Conservation (phyloP, 2,329 filamentous ascomycete species). For the Tricladium varicosporioides region DNA sequence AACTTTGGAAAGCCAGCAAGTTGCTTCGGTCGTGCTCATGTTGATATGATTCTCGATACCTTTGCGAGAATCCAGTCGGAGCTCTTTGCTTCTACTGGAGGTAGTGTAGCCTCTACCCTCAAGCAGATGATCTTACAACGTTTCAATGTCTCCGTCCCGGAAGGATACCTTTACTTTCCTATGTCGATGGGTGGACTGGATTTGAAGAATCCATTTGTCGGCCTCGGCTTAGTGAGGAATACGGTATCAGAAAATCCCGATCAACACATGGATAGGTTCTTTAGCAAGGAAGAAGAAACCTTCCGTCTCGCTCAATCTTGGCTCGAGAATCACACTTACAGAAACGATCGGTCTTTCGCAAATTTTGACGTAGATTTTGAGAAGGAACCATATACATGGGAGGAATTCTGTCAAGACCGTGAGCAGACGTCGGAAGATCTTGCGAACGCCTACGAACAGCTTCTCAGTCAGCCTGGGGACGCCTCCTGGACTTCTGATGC, state of each 20-base stretch:
- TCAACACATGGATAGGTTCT: slow-evolving; percentile 23
- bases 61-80: slow-evolving; percentile 49
- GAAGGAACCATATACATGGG: slow-evolving; percentile 23
- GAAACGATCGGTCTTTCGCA: no score
- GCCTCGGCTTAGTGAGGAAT: slow-evolving; percentile 27
- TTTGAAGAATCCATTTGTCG: slow-evolving; percentile 39
- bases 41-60: slow-evolving; percentile 51
- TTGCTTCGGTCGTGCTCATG: slow-evolving; percentile 51
- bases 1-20: slow-evolving; percentile 54
- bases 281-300: slow-evolving; percentile 34
- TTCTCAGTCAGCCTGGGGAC: slow-evolving; percentile 7
- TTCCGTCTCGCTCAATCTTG: no score
- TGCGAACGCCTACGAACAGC: no score
- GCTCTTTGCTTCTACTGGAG: slow-evolving; percentile 39
- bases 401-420: no score
- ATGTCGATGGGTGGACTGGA: slow-evolving; percentile 38
- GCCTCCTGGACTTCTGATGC: slow-evolving; percentile 26
- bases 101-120: slow-evolving; percentile 44
- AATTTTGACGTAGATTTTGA: slow-evolving; percentile 5
- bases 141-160: slow-evolving; percentile 41
- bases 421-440: no score
- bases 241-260: slow-evolving; percentile 19
- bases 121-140: slow-evolving; percentile 46
- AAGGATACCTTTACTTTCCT: slow-evolving; percentile 39
- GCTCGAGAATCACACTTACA: no score